Evolutionary conservation across 2,329 filamentous ascomycete genomes (phyloP).

Genomic region (Didymella pinodella): DNA sequence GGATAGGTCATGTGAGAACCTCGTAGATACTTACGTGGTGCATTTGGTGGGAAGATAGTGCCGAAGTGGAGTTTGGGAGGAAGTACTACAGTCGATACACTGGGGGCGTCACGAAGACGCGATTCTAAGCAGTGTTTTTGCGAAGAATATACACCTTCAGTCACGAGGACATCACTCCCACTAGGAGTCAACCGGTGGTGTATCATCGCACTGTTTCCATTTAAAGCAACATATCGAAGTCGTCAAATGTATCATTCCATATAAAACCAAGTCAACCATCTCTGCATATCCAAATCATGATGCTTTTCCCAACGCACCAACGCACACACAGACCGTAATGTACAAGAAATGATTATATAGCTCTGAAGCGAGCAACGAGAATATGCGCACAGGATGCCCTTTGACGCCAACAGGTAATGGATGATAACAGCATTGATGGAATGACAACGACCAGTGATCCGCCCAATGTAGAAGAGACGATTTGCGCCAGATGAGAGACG

Average conservation of each 20-base stretch:
- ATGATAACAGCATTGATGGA: neutral
- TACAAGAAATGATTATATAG: conserved; percentile 24
- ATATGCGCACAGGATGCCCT: conserved; percentile 22
- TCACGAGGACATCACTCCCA: no score
- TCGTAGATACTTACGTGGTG: no score
- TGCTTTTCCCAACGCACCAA: conserved; percentile 10
- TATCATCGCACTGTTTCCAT: neutral
- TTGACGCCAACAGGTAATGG: conserved; percentile 13
- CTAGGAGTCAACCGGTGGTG: no score
- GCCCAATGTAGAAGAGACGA: conserved; percentile 5
- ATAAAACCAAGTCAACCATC: conserved; percentile 3
- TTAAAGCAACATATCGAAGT: neutral
- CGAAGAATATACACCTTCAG: no score
- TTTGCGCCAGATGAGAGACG: conserved; percentile 14
- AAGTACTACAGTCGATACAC: no score
- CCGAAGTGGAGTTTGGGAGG: no score
- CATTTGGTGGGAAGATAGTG: no score
- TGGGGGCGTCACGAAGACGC: no score
- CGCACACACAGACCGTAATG: conserved; percentile 13
- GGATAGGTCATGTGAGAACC: no score
- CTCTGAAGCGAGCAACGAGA: conserved; percentile 4
- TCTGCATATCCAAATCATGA: conserved; percentile 8
- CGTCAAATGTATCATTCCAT: conserved; percentile 18
- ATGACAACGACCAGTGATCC: conserved; percentile 7
- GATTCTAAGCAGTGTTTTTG: no score